Evolutionary conservation across 345 rosid genomes (phyloP), one percentile per base, ranked within the genome.

Genomic region (Tarenaya hassleriana): DNA sequence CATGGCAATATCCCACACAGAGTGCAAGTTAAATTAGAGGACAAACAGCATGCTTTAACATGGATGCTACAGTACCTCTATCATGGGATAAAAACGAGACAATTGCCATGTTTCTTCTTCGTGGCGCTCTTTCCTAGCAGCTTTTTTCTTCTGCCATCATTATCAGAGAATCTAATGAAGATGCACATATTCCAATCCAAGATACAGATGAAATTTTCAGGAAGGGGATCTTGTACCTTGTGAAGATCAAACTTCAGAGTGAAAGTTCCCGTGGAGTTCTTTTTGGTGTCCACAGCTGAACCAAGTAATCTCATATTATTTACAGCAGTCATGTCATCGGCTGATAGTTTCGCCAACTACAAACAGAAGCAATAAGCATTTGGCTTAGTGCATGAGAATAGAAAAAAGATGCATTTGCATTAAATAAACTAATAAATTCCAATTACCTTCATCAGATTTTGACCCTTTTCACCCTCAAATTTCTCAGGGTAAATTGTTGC

Each of bases 401-500:
- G 21, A 50, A 42, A 18, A 43, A 15, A 41, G 61, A 52, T 11
- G 31, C 19, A 8, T 38, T 52, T 41, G 19, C 41, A 43, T 41
- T 24, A 32, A 27, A 41, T 24, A n/a, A n/a, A n/a, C n/a, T n/a
- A 24, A 24, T 24, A 24, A 2, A 50, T 16, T 37, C 17, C 11
- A 55, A 54, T 15, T 52, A 94, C 99, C 99, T 84, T 86, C 96
- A 94, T 84, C 64, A 94, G 64, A 73, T 88, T 82, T 16, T 61
- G 87, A 63, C 95, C 99, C 63, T 83, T 82, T 65, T 88, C 95
- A 60, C 96, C 84, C 50, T 88, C 97, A 68, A 88, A 82, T 70
- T 88, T 94, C 69, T 88, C 97, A 13, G 99, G 99, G 77, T 82
- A 80, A 55, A 94, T 68, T 64, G 95, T 78, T 58, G 95, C 92